These are phyloP conservation scores for Phytomonas sp. DNA, from an alignment of 208 protist genomes.

Conservation along the genomic window DNA sequence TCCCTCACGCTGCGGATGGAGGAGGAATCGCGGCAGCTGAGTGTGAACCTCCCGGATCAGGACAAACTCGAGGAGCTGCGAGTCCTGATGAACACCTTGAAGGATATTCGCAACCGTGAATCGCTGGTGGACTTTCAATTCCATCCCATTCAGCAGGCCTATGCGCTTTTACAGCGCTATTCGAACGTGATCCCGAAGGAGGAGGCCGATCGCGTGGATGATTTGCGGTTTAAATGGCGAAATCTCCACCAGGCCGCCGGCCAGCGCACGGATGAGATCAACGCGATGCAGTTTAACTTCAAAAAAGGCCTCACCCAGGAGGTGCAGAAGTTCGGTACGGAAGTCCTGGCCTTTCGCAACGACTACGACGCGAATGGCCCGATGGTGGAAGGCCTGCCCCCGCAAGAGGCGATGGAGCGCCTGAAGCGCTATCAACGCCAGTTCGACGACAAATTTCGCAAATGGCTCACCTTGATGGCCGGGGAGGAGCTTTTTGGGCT, in stretches of 20 bases:
- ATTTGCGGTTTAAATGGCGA: slow-evolving; percentile 90
- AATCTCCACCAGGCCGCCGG: slow-evolving; percentile 81
- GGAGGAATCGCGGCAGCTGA: slow-evolving; percentile 83
- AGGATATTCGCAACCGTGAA: slow-evolving; percentile 88
- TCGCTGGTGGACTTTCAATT: slow-evolving; percentile 91
- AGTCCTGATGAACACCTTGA: slow-evolving; percentile 89
- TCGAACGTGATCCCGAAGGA: slow-evolving; percentile 92
- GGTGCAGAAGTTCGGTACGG: slow-evolving; percentile 90
- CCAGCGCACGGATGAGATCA: slow-evolving; percentile 82
- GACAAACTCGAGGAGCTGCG: slow-evolving; percentile 92
- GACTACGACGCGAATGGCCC: slow-evolving; percentile 95
- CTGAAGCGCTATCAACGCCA: slow-evolving; percentile 93
- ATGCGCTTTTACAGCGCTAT: slow-evolving; percentile 88
- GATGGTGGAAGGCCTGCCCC: slow-evolving; percentile 90
- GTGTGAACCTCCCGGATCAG: slow-evolving; percentile 88
- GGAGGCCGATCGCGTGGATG: slow-evolving; percentile 92
- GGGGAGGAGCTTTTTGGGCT: slow-evolving; percentile 96
- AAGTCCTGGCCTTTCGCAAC: slow-evolving; percentile 90
- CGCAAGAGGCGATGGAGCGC: slow-evolving; percentile 92
- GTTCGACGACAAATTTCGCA: slow-evolving; percentile 93
- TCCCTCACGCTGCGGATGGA: slow-evolving; percentile 90
- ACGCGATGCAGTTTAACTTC: slow-evolving; percentile 88
- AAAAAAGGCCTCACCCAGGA: slow-evolving; percentile 90
- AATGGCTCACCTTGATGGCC: slow-evolving; percentile 90
- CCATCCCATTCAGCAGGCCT: slow-evolving; percentile 91